Base-by-base conservation (phyloP, 1,139 yeast genomes). In the Schizosaccharomyces versatilis region DNA sequence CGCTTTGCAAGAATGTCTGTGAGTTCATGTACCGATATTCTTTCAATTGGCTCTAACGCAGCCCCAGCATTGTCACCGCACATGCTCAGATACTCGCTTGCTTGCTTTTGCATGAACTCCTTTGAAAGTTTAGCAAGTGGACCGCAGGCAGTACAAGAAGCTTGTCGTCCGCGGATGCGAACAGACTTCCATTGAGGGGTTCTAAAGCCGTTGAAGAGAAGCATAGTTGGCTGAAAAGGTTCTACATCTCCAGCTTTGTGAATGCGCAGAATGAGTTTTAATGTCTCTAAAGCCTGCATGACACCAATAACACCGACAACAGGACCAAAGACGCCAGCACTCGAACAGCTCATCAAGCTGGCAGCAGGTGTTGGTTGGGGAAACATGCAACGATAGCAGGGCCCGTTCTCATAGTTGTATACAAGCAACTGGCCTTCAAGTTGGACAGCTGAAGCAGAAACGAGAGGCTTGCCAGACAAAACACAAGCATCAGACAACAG, bases 241-340 rank as follows among this genome's bases (percentile, higher is more conserved):
- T 32, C 55, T 5, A 24, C 32, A 24, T 24, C 32, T 24, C 32
- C 32, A 24, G 32, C 32, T 42, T 42, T 53, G 7, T 36, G 36
- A 24, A 38, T 49, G 12, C 42, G 38, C 19, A 53, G 10, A 5
- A 85, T 62, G 1, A 88, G 70, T 63, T 90, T 88, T 52, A 93
- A 74, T 0, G 95, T 73, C 63, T 93, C 98, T 39, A 83, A 69
- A 0, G 95, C 94, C 82, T 93, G 93, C 71, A 84, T 73, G 0
- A 80, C 73, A 3, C 99, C 99, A 65, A 90, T 78, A 1, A 86
- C 63, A 0, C 98, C 99, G 53, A 93, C 94, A 6, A 90, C 93
- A 0, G 98, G 95, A 0, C 98, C 98, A 24, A 93, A 67, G 0
- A 93, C 94, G 2, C 99, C 99, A 2, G 95, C 95, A 66, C 86